These are phyloP conservation scores for Panellus pusillus DNA, from an alignment of 768 basidiomycete species.

Conservation along the genomic window DNA sequence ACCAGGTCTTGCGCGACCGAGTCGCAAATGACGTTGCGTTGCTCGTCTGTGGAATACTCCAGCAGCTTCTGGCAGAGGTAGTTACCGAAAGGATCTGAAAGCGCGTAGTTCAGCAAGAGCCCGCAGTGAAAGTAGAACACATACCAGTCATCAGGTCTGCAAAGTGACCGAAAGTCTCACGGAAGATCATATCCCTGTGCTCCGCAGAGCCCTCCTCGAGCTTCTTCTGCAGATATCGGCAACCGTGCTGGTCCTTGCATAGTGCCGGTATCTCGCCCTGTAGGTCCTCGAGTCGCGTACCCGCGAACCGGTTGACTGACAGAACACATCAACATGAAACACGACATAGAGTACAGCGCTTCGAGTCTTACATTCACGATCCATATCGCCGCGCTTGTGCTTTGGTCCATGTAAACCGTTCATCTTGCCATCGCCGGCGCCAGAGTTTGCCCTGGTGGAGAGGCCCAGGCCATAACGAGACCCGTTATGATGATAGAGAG, in stretches of 20 bases:
- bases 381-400: constrained; percentile 92
- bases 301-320: constrained; percentile 93
- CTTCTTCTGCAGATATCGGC: constrained; percentile 98
- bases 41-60: constrained; percentile 96
- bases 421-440: constrained; percentile 72
- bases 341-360: not conserved
- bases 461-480: constrained; percentile 74
- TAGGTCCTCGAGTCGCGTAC: constrained; percentile 92
- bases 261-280: constrained; percentile 91
- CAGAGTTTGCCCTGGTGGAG: constrained; percentile 48
- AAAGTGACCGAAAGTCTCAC: constrained; percentile 96
- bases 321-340: constrained; percentile 9
- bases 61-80: constrained; percentile 98
- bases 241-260: constrained; percentile 99
- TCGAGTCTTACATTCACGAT: constrained; percentile 67
- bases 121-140: not conserved
- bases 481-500: constrained; percentile 74
- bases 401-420: constrained; percentile 90
- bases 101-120: constrained; percentile 7
- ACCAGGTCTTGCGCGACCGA: constrained; percentile 97
- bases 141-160: constrained; percentile 96
- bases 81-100: constrained; percentile 93
- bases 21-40: constrained; percentile 95
- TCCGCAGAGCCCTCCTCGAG: constrained; percentile 94
- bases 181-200: constrained; percentile 99